Conservation (phyloP, 2,329 filamentous ascomycete species). For the Xylariaceae sp. region DNA sequence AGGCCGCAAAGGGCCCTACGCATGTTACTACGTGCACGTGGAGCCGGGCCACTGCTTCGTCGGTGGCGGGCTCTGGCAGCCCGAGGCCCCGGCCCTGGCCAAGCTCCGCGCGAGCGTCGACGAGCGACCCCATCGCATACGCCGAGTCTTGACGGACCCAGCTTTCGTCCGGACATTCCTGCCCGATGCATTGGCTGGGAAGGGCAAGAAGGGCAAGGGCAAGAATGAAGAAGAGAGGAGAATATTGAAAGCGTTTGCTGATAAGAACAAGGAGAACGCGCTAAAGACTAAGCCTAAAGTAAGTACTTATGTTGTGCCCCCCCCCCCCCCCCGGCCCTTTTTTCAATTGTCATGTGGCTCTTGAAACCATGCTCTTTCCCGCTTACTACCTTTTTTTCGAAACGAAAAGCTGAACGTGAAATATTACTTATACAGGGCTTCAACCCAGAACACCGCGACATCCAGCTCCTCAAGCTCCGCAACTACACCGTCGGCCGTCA, state of each 20-base stretch:
- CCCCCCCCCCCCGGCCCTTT: not conserved
- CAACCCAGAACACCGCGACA: slow-evolving; percentile 66
- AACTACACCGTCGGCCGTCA: slow-evolving; percentile 70
- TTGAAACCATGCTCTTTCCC: not conserved
- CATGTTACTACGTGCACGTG: slow-evolving; percentile 81
- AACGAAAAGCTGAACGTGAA: not conserved
- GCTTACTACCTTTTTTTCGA: too few relatives aligned
- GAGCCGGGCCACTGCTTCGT: slow-evolving; percentile 68
- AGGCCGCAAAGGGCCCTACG: slow-evolving; percentile 80
- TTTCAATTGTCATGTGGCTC: slow-evolving; percentile 5
- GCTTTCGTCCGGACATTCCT: slow-evolving; percentile 62
- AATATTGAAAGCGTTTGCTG: slow-evolving; percentile 60
- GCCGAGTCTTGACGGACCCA: slow-evolving; percentile 57
- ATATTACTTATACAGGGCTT: slow-evolving; percentile 54
- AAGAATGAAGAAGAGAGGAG: not conserved
- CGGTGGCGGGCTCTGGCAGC: slow-evolving; percentile 78
- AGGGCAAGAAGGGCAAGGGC: slow-evolving; percentile 49
- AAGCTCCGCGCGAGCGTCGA: slow-evolving; percentile 71
- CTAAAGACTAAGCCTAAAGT: slow-evolving; percentile 86
- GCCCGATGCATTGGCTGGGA: slow-evolving; percentile 36
- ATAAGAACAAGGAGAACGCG: slow-evolving; percentile 65
- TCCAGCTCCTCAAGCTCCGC: slow-evolving; percentile 71
- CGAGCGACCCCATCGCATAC: slow-evolving; percentile 63
- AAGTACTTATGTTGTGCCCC: slow-evolving; percentile 28
- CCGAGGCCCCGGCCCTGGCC: slow-evolving; percentile 60